Base-by-base conservation (phyloP, 2,329 filamentous ascomycete species). In the Daldinia sp. region DNA sequence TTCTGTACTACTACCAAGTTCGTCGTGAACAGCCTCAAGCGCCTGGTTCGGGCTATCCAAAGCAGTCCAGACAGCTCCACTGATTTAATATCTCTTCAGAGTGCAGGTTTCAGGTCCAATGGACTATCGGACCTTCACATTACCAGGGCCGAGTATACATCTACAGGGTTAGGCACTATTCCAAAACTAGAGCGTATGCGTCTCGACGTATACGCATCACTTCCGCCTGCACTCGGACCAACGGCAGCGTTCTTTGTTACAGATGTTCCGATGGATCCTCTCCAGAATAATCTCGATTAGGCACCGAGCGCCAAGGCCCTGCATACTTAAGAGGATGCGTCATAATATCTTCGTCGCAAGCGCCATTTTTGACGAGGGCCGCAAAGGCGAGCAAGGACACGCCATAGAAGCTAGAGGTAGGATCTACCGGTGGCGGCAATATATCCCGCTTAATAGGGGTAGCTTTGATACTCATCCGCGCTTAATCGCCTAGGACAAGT, bases 1-100 rank as follows among this genome's bases (percentile, higher is more conserved):
- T 63, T n/a, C 35, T 62, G 48, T 26, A 53, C 58, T 26, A 53
- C 58, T 15, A 30, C 63, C 46, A 62, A 60, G 33, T 7, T 68
- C 54, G 60, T 62, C 55, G 42, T 35, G 23, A 5, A 20, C 10
- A 26, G 50, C 10, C 33, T 30, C 37, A 18, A 13, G 23, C 30
- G 60, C 30, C 28, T 44, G 4, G 39, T 18, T 42, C 39, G 5
- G 2, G n/a, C 39, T 15, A 15, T 48, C 28, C 9, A 13, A 28
- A 48, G 6, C 42, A 46, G 6, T 20, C 20, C 42, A 15, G 42
- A 15, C 30, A 33, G 9, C 30, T 33, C 30, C 30, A 33, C 30
- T 33, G 4, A 3, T 2, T 6, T 10, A 33, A 3, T 33, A 33
- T 10, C 30, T 10, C 4, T 33, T 3, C 30, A 10, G 4, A 33